These are phyloP conservation scores for Chimonanthus praecox DNA, from an alignment of 164 flowering plant genomes.

Conservation along the genomic window DNA sequence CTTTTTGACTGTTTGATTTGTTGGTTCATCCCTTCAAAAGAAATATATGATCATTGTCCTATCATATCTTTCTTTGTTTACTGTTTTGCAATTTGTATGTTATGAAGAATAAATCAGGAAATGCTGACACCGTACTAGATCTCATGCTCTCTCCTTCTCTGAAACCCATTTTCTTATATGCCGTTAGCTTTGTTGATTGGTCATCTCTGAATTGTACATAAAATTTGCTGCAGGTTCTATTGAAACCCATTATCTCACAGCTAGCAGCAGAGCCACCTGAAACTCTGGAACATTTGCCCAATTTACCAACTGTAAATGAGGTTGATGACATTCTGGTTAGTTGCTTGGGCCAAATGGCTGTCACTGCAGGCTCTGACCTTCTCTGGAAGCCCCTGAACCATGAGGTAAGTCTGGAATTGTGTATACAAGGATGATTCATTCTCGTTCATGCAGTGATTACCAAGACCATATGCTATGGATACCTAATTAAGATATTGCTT, in stretches of 20 bases:
- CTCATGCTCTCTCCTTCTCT: too few species aligned
- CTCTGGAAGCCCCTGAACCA: constrained; percentile 89
- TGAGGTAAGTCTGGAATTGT: constrained; percentile 43
- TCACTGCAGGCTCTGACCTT: constrained; percentile 74
- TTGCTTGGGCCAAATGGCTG: constrained; percentile 95
- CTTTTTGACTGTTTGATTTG: too few species aligned
- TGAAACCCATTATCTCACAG: constrained; percentile 88
- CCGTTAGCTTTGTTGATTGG: background rate
- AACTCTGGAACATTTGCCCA: constrained; percentile 35
- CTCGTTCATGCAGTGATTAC: too few species aligned
- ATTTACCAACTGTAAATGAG: constrained; percentile 53
- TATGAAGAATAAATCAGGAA: too few species aligned
- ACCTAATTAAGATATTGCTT: background rate
- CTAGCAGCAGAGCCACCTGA: constrained; percentile 60
- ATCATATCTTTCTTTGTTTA: too few species aligned
- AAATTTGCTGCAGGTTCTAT: constrained; percentile 42
- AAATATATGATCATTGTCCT: too few species aligned
- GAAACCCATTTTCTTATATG: too few species aligned
- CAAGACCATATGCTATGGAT: background rate
- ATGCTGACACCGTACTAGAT: too few species aligned
- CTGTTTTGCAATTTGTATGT: too few species aligned
- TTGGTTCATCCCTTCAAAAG: too few species aligned
- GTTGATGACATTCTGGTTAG: constrained; percentile 69
- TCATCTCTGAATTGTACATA: background rate
- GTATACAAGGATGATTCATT: background rate